Base-by-base conservation (phyloP, 805 yeast species). In the Lachancea kluyveri region DNA sequence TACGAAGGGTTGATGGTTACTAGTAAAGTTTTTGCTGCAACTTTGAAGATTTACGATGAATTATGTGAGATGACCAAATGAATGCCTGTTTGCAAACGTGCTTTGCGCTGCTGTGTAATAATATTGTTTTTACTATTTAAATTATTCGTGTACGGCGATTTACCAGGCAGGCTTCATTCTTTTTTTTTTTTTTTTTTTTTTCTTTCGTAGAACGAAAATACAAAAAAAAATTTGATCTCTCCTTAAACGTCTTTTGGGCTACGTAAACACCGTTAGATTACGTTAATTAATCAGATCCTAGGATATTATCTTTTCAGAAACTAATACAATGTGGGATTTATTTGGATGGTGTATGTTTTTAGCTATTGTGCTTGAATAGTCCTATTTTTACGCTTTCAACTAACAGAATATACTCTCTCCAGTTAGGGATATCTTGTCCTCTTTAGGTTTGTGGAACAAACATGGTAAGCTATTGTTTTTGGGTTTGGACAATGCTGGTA, bases 401-500 rank as follows among this genome's bases (percentile, higher is more conserved):
- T 36, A 39, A 39, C 40, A 30, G 31, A n/a, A n/a, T n/a, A 27
- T 14, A 17, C 15, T 27, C 17, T 34, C 17, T 20, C 35, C 55
- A 73, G 79, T 80, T 60, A 80, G 76, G 65, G 88, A 82, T 54
- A 73, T 79, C 41, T 67, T 83, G 45, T 79, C 88, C 52, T 78
- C 85, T 34, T 68, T 83, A 31, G 94, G 94, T 44, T 67, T 83
- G 45, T 74, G 85, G 79, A 92, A 90, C 71, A 87, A 92, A 62
- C 96, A 90, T 60, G 96, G 96, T 65, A 86, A 94, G 67, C 72
- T 92, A 52, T 72, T 92, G 56, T 92, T 92, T 72, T 72, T 92
- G 49, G 98, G 98, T 40, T 77, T 92, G 41, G 98, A 92, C 62
- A 92, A 92, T 51, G 98, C 98, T 27, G 98, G 98, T 57, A 92